Percentiles rank a stretch among this genome's conserved stretches.
Evolutionary conservation across 306 rosid genomes (phyloP).

Genomic region (Trifolium pratense): DNA sequence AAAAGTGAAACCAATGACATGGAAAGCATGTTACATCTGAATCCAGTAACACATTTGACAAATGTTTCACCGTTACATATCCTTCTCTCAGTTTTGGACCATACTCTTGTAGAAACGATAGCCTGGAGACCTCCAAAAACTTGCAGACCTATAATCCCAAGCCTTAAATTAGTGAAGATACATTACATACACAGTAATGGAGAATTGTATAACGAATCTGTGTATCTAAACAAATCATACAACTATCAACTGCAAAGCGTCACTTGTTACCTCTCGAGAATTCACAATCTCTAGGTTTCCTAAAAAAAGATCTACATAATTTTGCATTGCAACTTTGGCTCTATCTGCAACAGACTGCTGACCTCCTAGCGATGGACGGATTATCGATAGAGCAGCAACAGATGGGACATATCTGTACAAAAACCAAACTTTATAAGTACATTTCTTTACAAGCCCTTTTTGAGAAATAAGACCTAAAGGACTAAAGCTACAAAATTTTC

Average conservation of each 20-base stretch:
- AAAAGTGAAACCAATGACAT: constrained; percentile 68
- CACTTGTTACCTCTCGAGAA: constrained; percentile 74
- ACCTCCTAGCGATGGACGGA: constrained; percentile 79
- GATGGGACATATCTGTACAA: constrained; percentile 80
- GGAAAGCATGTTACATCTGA: constrained; percentile 71
- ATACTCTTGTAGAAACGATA: constrained; percentile 92
- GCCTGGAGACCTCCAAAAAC: constrained; percentile 93
- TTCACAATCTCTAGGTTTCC: constrained; percentile 86
- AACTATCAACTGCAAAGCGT: constrained; percentile 14
- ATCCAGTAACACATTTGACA: constrained; percentile 66
- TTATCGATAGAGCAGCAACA: constrained; percentile 76
- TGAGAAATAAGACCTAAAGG: constrained; percentile 13
- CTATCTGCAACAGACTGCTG: constrained; percentile 73
- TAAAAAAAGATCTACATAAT: constrained; percentile 77
- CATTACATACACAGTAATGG: constrained; percentile 25
- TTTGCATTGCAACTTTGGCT: constrained; percentile 89
- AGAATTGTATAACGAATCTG: constrained; percentile 28
- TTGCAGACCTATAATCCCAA: constrained; percentile 79
- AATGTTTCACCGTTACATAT: constrained; percentile 77
- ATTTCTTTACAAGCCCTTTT: constrained; percentile 8
- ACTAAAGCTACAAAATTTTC: constrained; percentile 18
- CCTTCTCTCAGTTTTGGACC: constrained; percentile 97
- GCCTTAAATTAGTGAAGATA: constrained; percentile 26
- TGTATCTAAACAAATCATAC: constrained; percentile 23
- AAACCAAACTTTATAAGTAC: constrained; percentile 29